Evolutionary conservation across 2,329 filamentous ascomycete genomes (phyloP), one percentile per base, ranked within the genome.

Genomic region (Aspergillus chevalieri): DNA sequence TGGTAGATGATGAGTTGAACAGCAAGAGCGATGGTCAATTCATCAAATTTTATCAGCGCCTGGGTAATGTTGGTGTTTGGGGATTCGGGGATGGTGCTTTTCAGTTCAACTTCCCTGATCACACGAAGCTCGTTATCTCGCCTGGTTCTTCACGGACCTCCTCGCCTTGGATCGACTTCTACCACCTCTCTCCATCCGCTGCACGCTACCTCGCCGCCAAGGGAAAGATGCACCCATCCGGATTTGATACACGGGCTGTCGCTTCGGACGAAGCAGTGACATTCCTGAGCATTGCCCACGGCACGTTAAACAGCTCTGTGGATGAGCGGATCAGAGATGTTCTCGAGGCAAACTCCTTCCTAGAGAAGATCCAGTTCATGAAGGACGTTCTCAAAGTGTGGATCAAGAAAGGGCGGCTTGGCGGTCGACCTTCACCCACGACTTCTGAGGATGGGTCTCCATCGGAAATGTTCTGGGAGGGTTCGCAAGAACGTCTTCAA

Each of bases 21-120:
- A 45, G 54, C 42, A 46, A 61, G 43, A 61, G 53, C n/a, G 63
- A 63, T 12, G 61, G 60, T 5, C 69, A 71, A 22, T 76, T 73
- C 51, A 67, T 77, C 56, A 75, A 74, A 46, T 78, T 77, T 58
- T 78, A 77, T 57, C 74, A 77, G 55, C 66, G 75, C 10, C 59
- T 78, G 15, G 75, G 75, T 6, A 77, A 77, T 53, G 74, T 77
- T n/a, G 74, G 74, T n/a, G 69, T 77, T 38, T 78, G 75, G 75
- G 74, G 73, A 2, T 78, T 77, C 53, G 73, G 70, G 21, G 71
- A 76, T 51, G 74, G 74, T 4, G 69, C 73, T 47, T 71, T 78
- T 51, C 75, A 76, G 61, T 76, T 78, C 63, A 78, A 78, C 54
- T 78, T 77, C 55, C 75, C 75, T 2, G 75, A 78, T 48, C 75